These are phyloP conservation scores for Sporothrix mexicana DNA, from an alignment of 2,329 filamentous ascomycete species.

Conservation along the genomic window DNA sequence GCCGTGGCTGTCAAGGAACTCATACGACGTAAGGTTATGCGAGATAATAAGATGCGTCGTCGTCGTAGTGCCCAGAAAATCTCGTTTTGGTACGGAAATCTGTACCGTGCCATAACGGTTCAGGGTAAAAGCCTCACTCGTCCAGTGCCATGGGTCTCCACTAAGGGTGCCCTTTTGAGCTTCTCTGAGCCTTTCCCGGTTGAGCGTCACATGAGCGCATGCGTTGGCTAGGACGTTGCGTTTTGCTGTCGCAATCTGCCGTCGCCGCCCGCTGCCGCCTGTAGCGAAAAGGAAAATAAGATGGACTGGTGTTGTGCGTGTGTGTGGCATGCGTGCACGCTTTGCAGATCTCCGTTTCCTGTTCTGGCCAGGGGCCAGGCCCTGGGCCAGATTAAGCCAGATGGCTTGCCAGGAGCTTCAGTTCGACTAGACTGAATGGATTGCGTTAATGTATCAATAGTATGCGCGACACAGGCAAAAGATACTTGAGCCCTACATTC, in stretches of 20 bases:
- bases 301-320: not conserved
- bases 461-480: conserved; percentile 18
- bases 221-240: not conserved
- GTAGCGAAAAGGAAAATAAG: not conserved
- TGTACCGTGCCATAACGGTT: conserved; percentile 5
- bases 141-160: conserved; percentile 7
- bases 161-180: too few species aligned
- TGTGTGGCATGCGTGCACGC: not conserved
- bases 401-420: conserved; percentile 10
- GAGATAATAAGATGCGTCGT: not conserved
- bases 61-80: conserved; percentile 6
- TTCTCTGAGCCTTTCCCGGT: not conserved
- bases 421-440: not conserved
- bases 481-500: not conserved
- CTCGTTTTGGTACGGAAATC: not conserved
- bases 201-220: conserved; percentile 13
- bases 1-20: not conserved
- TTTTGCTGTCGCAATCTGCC: conserved; percentile 23
- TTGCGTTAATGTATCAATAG: not conserved
- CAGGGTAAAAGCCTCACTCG: not conserved
- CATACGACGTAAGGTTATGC: conserved; percentile 14
- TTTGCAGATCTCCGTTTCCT: conserved; percentile 29
- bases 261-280: conserved; percentile 3
- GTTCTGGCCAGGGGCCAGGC: conserved; percentile 11
- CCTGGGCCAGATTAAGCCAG: not conserved